These are phyloP conservation scores for Phaeosphaeriaceae sp. DNA, from an alignment of 2,329 filamentous ascomycete genomes.

Conservation along the genomic window DNA sequence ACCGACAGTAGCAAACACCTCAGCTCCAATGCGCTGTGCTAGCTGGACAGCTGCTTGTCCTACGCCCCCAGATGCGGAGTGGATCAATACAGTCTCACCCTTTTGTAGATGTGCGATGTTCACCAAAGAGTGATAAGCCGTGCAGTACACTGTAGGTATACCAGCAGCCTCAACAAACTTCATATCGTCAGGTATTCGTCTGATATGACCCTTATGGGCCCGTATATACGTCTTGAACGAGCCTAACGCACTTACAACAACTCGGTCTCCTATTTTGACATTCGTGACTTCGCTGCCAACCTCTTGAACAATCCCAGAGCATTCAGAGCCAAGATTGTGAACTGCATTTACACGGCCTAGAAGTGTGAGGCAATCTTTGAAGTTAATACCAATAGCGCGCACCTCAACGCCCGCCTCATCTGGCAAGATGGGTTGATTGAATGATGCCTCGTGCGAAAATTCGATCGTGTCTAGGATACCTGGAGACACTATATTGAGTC, in stretches of 20 bases:
- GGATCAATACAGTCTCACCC: slow-evolving; percentile 37
- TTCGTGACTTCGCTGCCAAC: no score
- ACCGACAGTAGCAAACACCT: neutral
- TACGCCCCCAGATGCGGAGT: slow-evolving; percentile 27
- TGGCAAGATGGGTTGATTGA: no score
- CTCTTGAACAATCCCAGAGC: no score
- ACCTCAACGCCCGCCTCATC: no score
- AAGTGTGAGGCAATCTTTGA: no score
- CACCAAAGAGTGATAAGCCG: slow-evolving; percentile 22
- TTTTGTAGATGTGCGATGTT: slow-evolving; percentile 22
- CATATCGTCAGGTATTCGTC: slow-evolving; percentile 7
- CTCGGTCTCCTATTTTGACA: no score
- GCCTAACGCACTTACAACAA: neutral
- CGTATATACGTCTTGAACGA: neutral
- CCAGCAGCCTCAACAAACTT: slow-evolving; percentile 19
- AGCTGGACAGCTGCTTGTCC: slow-evolving; percentile 28
- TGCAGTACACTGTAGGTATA: neutral
- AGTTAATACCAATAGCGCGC: no score
- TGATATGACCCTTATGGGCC: neutral
- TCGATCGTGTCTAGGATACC: no score
- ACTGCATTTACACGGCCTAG: no score
- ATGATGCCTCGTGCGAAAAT: no score
- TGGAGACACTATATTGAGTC: no score
- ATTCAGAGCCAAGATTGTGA: no score
- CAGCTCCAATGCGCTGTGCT: slow-evolving; percentile 13